Conservation (phyloP, 2,329 filamentous ascomycete genomes). For the Colletotrichum limetticola region DNA sequence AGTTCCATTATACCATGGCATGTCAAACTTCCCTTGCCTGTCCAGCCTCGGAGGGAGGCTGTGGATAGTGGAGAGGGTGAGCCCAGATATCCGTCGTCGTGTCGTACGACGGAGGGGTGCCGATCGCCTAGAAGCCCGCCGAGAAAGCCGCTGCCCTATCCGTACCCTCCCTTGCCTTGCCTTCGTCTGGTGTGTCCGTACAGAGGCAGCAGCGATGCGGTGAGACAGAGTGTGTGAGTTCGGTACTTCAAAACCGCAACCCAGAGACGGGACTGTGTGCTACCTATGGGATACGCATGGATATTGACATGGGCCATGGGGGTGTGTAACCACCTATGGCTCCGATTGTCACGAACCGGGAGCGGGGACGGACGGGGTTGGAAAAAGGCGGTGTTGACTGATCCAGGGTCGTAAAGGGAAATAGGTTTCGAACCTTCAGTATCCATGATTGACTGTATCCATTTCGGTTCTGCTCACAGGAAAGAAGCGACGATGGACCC, state of each 20-base stretch:
- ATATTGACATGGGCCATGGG: not conserved
- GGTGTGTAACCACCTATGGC: not conserved
- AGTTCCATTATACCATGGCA: not conserved
- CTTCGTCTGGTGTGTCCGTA: not conserved
- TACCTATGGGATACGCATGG: not conserved
- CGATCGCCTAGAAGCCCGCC: slow-evolving; percentile 20
- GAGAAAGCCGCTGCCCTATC: slow-evolving; percentile 1
- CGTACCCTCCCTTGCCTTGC: not conserved
- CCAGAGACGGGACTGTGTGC: not conserved
- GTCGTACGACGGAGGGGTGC: slow-evolving; percentile 30
- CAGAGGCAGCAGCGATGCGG: not conserved
- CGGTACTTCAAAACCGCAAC: slow-evolving; percentile 2
- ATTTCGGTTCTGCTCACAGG: not conserved
- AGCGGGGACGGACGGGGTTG: not conserved
- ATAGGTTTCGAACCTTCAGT: slow-evolving; percentile 9
- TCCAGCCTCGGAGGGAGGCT: slow-evolving; percentile 2
- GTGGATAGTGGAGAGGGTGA: not conserved
- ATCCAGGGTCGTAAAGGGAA: not conserved
- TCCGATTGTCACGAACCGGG: not conserved
- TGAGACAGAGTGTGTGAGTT: not conserved
- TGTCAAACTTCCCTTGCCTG: not conserved
- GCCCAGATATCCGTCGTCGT: not conserved
- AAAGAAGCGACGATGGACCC: not conserved
- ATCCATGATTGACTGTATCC: too few species aligned
- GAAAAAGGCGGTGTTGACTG: slow-evolving; percentile 24